Evolutionary conservation across 2,329 filamentous ascomycete genomes (phyloP), one percentile per base, ranked within the genome.

Genomic region (Xylariaceae sp.): DNA sequence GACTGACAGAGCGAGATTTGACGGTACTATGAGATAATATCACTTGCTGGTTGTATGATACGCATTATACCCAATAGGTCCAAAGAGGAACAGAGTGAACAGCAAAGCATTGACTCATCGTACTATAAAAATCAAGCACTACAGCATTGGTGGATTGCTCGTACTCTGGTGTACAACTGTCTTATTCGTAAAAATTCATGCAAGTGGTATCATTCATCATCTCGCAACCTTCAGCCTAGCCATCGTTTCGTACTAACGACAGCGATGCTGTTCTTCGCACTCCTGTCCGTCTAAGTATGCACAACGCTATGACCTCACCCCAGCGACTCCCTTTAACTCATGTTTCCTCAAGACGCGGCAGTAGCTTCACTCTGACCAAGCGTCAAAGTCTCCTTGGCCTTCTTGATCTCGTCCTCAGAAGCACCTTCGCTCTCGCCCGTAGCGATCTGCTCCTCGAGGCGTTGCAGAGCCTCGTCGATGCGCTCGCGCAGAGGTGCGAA

Each of bases 391-490:
- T 78, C 73, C 64, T 76, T 78, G 2, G 83, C 83, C 58, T 75
- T 75, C 43, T 72, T 66, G 43, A 85, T 58, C 66, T 86, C 80
- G 14, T 72, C 75, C 33, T 67, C 68, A 19, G 71, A 62, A 0
- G 68, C 72, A 11, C 69, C 74, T 47, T 71, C 72, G 56, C 74
- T 72, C 59, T 75, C 81, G 27, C 71, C 70, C n/a, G 80, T 73
- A 59, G 90, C 88, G 60, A 96, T 75, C 67, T 89, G 78, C 58
- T 86, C 80, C 71, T 95, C 83, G 43, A 96, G 75, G 64, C 85
- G 89, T 49, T 79, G 75, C 38, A 91, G 73, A 1, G 90, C 86
- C 48, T 86, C 82, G 41, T 70, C 71, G 59, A 96, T 90, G 63
- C 89, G 86, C 63, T 81, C 68, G 60, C 80, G 80, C 57, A 97